These are phyloP conservation scores for Leccinum broughii DNA, from an alignment of 768 basidiomycete species.

Conservation along the genomic window DNA sequence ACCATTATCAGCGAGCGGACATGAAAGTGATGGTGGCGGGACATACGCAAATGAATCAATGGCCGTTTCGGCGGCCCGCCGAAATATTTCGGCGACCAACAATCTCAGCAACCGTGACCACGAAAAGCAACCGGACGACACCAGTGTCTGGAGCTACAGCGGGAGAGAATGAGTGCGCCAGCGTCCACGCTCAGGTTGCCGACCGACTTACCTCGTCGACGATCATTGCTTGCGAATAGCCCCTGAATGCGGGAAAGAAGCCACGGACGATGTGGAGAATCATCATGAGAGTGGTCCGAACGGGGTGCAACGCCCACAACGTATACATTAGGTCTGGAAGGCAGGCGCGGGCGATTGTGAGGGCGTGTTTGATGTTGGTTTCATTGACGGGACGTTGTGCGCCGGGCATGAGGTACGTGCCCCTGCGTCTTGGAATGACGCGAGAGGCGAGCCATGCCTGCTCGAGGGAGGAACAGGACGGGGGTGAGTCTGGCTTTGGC, in stretches of 20 bases:
- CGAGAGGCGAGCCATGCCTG: slow-evolving; percentile 64
- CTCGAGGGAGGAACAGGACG: slow-evolving; percentile 21
- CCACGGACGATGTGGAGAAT: slow-evolving; percentile 69
- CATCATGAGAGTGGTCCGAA: slow-evolving; percentile 71
- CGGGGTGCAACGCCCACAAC: slow-evolving; percentile 59
- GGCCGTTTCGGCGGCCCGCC: slow-evolving; percentile 62
- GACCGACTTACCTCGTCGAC: slow-evolving; percentile 69
- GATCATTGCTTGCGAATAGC: slow-evolving; percentile 84
- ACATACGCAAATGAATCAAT: slow-evolving; percentile 77
- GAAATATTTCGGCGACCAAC: slow-evolving; percentile 59
- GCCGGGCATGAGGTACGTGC: slow-evolving; percentile 57
- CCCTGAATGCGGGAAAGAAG: slow-evolving; percentile 77
- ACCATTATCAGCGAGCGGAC: slow-evolving; percentile 8
- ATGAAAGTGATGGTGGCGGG: slow-evolving; percentile 15
- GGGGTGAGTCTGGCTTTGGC: neutral
- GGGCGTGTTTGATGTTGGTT: slow-evolving; percentile 58
- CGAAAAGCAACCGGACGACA: slow-evolving; percentile 70
- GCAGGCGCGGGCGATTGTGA: slow-evolving; percentile 52
- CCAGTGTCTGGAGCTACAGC: slow-evolving; percentile 62
- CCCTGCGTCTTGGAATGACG: slow-evolving; percentile 46
- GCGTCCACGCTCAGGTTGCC: slow-evolving; percentile 10
- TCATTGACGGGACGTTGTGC: slow-evolving; percentile 64
- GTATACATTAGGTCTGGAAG: slow-evolving; percentile 53
- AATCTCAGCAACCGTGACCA: slow-evolving; percentile 64
- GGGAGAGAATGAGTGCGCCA: neutral